Evolutionary conservation across 805 yeast species (phyloP), one percentile per base, ranked within the genome.

Genomic region (Starmerella scarabaei): DNA sequence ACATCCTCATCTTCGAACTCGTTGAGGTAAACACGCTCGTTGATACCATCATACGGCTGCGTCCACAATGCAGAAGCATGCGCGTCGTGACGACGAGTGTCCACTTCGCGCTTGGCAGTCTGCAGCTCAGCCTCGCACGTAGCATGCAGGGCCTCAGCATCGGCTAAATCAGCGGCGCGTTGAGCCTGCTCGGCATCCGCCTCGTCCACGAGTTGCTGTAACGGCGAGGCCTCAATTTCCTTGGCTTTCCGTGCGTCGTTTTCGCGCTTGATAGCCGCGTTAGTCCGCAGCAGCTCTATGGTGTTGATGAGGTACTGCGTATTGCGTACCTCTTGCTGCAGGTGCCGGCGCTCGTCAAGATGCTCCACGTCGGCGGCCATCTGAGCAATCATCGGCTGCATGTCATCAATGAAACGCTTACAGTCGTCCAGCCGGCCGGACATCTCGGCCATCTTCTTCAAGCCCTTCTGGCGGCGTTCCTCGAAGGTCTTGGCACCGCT

Each of bases 401-500:
- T 75, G 44, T 78, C 78, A 16, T 60, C 59, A 52, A 88, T 64
- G 58, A 83, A 76, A 50, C 78, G 84, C 45, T 73, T 80, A 36
- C 83, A 81, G 53, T 82, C 37, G 41, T 68, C 75, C 46, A 77
- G 70, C 51, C 82, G 81, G 43, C 75, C 80, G 43, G 69, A 61
- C 1, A 94, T 80, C 41, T 84, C 93, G 39, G 69, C 75, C 48
- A 77, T 70, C 50, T 82, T 82, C 44, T 77, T 79, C 44, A 69
- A 62, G 1, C 94, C 81, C 42, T 85, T 94, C 42, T 69, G 71
- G 40, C 86, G 65, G 57, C 82, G 81, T 29, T 69, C 64, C 54
- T 91, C 97, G 62, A 88, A 91, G 3, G 86, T 80, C 43, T 76
- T 78, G 1, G 97, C 94, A 16, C 98, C 98, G 23, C 95, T 91